Evolutionary conservation across 352 stramenopile species (phyloP).

Genomic region (Phytophthora rubi): DNA sequence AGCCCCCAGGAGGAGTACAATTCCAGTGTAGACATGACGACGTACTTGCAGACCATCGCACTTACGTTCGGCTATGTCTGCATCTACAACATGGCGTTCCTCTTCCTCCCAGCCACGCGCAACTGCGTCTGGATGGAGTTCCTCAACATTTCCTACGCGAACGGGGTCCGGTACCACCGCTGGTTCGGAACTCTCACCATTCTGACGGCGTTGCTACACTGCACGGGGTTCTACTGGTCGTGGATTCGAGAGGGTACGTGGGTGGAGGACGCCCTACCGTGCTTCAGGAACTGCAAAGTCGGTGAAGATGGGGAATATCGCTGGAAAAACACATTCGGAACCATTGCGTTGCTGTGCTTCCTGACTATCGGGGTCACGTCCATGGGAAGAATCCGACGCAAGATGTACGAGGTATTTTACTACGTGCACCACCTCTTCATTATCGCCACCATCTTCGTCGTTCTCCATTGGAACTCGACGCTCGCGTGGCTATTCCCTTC

Average conservation of each 20-base stretch:
- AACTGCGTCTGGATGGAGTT: slow-evolving; percentile 58
- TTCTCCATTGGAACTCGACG: slow-evolving; percentile 38
- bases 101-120: slow-evolving; percentile 44
- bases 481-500: slow-evolving; percentile 37
- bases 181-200: slow-evolving; percentile 43
- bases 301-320: slow-evolving; percentile 24
- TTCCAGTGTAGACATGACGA: slow-evolving; percentile 14
- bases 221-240: slow-evolving; percentile 26
- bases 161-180: slow-evolving; percentile 49
- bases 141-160: slow-evolving; percentile 51
- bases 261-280: slow-evolving; percentile 33
- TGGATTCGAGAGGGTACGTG: slow-evolving; percentile 32
- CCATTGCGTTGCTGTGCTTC: slow-evolving; percentile 40
- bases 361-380: slow-evolving; percentile 38
- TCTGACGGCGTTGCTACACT: slow-evolving; percentile 36
- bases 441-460: slow-evolving; percentile 34
- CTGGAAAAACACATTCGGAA: slow-evolving; percentile 50
- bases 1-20: not conserved
- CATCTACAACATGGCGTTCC: slow-evolving; percentile 50
- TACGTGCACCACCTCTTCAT: slow-evolving; percentile 45
- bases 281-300: slow-evolving; percentile 42
- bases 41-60: slow-evolving; percentile 27
- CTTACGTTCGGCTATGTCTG: slow-evolving; percentile 38
- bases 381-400: slow-evolving; percentile 36
- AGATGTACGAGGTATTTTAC: slow-evolving; percentile 44